phyloP scores from a whole-genome alignment of 2,329 filamentous ascomycete species.

The Boeremia exigua region DNA sequence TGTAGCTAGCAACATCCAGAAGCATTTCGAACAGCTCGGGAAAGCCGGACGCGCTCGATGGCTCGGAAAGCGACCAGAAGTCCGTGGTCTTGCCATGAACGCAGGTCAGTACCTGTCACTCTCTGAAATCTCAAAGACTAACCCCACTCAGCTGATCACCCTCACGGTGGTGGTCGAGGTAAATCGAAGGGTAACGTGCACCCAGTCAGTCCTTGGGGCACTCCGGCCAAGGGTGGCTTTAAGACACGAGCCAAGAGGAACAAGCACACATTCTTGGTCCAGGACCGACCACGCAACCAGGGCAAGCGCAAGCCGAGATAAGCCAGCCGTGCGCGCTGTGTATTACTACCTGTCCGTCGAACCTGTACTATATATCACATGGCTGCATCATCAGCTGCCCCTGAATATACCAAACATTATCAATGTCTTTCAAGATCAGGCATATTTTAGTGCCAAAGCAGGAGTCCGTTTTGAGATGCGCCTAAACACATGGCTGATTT shows the following conservation, averaged over 20 bases:
- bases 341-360: constrained; percentile 24
- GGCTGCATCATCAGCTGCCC: constrained; percentile 11
- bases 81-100: constrained; percentile 98
- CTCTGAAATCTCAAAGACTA: constrained; percentile 7
- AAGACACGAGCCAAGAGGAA: constrained; percentile 92
- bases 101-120: constrained; percentile 63
- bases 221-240: constrained; percentile 85
- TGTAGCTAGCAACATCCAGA: constrained; percentile 89
- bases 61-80: constrained; percentile 92
- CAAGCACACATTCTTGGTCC: constrained; percentile 88
- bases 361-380: constrained; percentile 28
- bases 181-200: constrained; percentile 99
- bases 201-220: constrained; percentile 95
- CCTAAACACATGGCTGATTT: background rate
- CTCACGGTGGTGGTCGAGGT: constrained; percentile 97
- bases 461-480: background rate
- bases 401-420: constrained; percentile 4
- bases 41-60: constrained; percentile 94
- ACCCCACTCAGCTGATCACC: constrained; percentile 75
- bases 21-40: constrained; percentile 88
- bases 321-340: constrained; percentile 14
- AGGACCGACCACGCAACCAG: constrained; percentile 83
- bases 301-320: constrained; percentile 72
- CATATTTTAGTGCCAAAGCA: background rate
- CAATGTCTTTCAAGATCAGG: background rate